Base-by-base conservation (phyloP, 1,284 basidiomycete species). In the Marasmius oreades region DNA sequence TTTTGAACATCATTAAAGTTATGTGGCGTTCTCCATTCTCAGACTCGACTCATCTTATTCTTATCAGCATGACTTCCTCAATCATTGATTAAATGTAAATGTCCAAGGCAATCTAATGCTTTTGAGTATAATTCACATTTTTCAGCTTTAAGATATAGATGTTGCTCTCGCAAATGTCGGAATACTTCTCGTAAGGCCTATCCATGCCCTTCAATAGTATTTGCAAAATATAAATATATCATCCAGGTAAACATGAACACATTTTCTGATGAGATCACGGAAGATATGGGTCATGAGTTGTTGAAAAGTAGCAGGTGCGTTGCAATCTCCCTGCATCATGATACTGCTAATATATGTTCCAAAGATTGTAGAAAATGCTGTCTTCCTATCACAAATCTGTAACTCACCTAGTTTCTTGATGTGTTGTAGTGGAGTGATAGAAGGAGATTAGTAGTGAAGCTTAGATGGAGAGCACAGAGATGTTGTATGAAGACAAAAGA, bases 1-100 rank as follows among this genome's bases (percentile, higher is more conserved):
- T 64, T 55, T 44, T 73, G 72, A 0, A 79, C 63, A 16, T 75
- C 71, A 18, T 73, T 65, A 34, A 67, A 70, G 11, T 61, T 64
- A 0, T 63, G 51, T 0, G 73, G 75, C 2, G 51, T 59, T 42
- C 61, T 36, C 75, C 74, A 76, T 1, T 70, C 63, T 0, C 59
- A 43, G 5, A 72, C 63, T 1, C 51, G 11, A 2, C 58, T 57
- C 26, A 69, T 56, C 48, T 69, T 67, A 43, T 68, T 55, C 16
- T 57, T 44, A 52, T 70, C 67, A 6, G 64, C 61, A 26, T 63
- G 60, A 8, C 70, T 60, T 0, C 70, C 69, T 1, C 59, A 26
- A 14, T 67, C 56, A 31, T 68, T 61, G 2, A 73, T 69, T 0
- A 68, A 55, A 51, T 72, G 66, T 0, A 68, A 55, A 51, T 72